A percentile compares a stretch with the other conserved stretches of the same genome.
Conservation (phyloP, 148 eudicot genomes). For the Rhododendron kiyosumense region DNA sequence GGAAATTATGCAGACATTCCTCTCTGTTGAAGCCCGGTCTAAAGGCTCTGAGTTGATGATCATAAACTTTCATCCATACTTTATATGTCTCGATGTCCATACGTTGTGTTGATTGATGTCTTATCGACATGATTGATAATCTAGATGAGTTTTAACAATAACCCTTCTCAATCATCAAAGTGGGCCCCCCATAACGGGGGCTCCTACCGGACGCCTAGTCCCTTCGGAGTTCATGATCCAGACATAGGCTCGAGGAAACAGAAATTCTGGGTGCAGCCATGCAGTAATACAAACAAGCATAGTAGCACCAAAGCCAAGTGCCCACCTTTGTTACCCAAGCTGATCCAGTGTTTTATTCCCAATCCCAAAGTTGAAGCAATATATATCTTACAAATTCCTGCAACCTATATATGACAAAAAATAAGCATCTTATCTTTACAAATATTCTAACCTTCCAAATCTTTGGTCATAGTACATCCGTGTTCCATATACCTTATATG, state of each 20-base stretch:
- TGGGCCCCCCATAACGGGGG: background rate
- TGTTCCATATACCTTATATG: conserved; percentile 6
- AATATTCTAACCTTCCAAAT: conserved; percentile 16
- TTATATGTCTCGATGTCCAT: too few species aligned
- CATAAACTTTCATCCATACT: background rate
- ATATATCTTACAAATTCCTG: conserved; percentile 8
- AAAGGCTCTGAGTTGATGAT: background rate
- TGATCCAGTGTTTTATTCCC: background rate
- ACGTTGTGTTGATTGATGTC: background rate
- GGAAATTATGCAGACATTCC: background rate
- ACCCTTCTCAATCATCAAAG: background rate
- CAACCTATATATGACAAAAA: conserved; percentile 18
- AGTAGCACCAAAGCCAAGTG: background rate
- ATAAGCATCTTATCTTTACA: conserved; percentile 20
- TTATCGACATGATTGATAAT: too few species aligned
- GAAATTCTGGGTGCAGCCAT: too few species aligned
- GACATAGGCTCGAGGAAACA: background rate
- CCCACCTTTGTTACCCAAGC: conserved; percentile 7
- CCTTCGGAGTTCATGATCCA: background rate
- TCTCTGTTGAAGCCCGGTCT: background rate
- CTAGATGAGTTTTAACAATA: too few species aligned
- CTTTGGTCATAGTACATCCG: conserved; percentile 16
- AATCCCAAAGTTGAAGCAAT: background rate
- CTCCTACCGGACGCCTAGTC: background rate
- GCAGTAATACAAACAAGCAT: background rate